Evolutionary conservation across 257 asterid species (phyloP), one percentile per base, ranked within the genome.

Genomic region (Fraxinus pennsylvanica): DNA sequence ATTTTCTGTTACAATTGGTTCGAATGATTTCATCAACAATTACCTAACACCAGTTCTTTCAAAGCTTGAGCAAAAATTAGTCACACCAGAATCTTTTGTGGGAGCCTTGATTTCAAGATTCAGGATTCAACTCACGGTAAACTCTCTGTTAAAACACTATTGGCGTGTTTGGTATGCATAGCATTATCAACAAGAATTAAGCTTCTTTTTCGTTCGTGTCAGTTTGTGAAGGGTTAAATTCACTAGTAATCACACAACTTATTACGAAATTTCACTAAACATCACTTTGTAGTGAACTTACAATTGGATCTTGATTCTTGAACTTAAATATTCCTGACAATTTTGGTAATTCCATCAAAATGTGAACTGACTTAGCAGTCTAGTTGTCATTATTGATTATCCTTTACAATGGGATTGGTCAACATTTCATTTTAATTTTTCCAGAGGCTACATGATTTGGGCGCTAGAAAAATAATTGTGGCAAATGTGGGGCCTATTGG

Each of bases 401-500:
- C n/a, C 57, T 47, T 47, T 13, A 13, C 19, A 47, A 13, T 13
- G 57, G 57, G 19, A 47, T 47, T 47, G 57, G 4, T 47, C 17
- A 36, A 36, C 32, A 36, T 6, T 47, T 61, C 33, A 38, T 38
- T 30, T 63, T 63, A 33, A 52, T 12, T 63, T 61, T 79, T 33
- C 22, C 89, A 93, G 97, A 89, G 97, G 81, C 91, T 93, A 9
- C 85, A 90, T 71, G 59, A 68, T 5, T 77, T 93, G 92, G 97
- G 91, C 0, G 96, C 85, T 0, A 88, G 91, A 77, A 89, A 82
- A 73, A 57, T 93, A 2, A 41, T 88, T 0, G 89, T 90, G 45
- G 89, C 86, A 9, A 92, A 91, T 84, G 94, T 91, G 3, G 97
- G 97, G 69, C 96, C 97, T 2, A 87, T 92, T 73, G 97, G 97